Percentiles rank a stretch among this genome's conserved stretches.
These are phyloP conservation scores for Chlamydomonas schloesseri DNA, from an alignment of 139 green algal genomes.

Conservation along the genomic window DNA sequence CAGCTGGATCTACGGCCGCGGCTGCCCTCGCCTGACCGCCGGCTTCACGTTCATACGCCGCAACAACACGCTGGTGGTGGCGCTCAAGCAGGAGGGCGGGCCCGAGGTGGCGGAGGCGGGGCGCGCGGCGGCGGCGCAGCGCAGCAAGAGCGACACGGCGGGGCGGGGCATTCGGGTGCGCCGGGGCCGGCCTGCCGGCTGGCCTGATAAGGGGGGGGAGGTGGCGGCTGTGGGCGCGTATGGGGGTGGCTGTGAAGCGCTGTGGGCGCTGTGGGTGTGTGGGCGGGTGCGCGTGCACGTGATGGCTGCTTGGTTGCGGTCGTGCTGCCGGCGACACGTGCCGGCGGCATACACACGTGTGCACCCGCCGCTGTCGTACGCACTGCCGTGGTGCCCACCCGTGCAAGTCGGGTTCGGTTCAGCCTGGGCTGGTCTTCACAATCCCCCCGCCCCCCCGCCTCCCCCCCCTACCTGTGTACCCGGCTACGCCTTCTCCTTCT, in stretches of 20 bases:
- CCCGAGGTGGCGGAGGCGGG: constrained; percentile 34
- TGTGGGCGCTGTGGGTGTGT: too few relatives aligned
- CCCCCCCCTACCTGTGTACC: neutral
- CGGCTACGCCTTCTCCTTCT: neutral
- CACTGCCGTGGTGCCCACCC: too few relatives aligned
- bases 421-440: too few relatives aligned
- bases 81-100: constrained; percentile 35
- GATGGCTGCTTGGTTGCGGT: too few relatives aligned
- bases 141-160: constrained; percentile 42
- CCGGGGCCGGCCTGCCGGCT: too few relatives aligned
- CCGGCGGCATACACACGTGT: too few relatives aligned
- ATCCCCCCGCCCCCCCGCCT: too few relatives aligned
- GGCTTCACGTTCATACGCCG: constrained; percentile 20
- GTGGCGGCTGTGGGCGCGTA: neutral
- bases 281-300: too few relatives aligned
- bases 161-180: neutral
- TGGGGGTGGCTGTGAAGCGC: too few relatives aligned
- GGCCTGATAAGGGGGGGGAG: neutral
- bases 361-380: too few relatives aligned
- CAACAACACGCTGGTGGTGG: constrained; percentile 34
- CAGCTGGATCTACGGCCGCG: neutral
- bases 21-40: constrained; percentile 37
- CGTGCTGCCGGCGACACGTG: too few relatives aligned
- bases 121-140: neutral
- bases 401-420: too few relatives aligned